These are phyloP conservation scores for Orbilia blumenaviensis DNA, from an alignment of 2,329 filamentous ascomycete species.

Conservation along the genomic window DNA sequence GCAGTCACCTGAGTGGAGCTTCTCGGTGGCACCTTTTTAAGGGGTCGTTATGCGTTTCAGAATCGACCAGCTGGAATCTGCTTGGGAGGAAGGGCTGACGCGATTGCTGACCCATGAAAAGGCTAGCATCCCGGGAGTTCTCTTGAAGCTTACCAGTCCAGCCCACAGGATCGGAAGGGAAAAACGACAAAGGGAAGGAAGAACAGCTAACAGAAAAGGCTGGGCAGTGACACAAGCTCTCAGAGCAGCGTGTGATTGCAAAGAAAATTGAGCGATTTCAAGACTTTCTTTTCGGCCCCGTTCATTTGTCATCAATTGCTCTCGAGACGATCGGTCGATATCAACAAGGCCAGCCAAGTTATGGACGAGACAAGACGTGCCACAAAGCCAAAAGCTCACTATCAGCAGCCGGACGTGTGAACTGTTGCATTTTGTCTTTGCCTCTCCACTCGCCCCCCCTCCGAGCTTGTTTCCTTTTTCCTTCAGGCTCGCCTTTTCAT, in stretches of 20 bases:
- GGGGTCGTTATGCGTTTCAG: slow-evolving; percentile 51
- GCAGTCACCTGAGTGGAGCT: slow-evolving; percentile 50
- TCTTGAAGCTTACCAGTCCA: slow-evolving; percentile 27
- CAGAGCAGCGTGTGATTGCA: slow-evolving; percentile 29
- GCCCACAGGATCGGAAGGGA: slow-evolving; percentile 34
- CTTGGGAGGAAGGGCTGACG: slow-evolving; percentile 48
- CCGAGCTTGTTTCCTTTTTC: not conserved
- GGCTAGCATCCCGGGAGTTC: slow-evolving; percentile 31
- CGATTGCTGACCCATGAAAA: slow-evolving; percentile 49
- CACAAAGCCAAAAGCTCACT: slow-evolving; percentile 43
- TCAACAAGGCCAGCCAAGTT: slow-evolving; percentile 29
- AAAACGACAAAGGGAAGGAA: slow-evolving; percentile 36
- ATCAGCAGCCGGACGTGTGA: slow-evolving; percentile 16
- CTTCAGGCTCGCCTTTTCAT: not conserved
- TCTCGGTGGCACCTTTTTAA: slow-evolving; percentile 51
- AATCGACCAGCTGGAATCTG: slow-evolving; percentile 51
- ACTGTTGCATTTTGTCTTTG: slow-evolving; percentile 29
- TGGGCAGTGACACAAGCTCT: slow-evolving; percentile 45
- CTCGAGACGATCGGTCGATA: slow-evolving; percentile 38
- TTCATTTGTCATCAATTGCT: slow-evolving; percentile 46
- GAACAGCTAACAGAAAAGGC: slow-evolving; percentile 16
- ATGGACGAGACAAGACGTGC: slow-evolving; percentile 42
- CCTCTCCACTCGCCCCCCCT: not conserved
- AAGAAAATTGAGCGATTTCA: slow-evolving; percentile 43
- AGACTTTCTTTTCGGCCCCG: not conserved